phyloP scores from a whole-genome alignment of 805 yeast species.

The Candida namnaoensis region DNA sequence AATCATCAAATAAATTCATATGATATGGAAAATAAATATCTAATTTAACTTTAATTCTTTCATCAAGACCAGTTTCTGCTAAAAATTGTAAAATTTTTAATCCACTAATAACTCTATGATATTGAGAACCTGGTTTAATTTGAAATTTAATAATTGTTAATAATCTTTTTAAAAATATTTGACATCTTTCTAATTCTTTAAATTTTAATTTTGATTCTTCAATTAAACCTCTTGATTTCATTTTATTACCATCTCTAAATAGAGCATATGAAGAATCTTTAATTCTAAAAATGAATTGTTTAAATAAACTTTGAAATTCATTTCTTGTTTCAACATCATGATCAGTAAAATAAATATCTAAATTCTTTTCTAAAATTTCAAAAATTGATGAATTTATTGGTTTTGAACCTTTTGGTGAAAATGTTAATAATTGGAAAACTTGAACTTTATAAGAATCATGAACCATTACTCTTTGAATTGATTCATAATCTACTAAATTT shows the following conservation, averaged over 20 bases:
- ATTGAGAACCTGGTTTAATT: conserved; percentile 48
- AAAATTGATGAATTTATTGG: conserved; percentile 40
- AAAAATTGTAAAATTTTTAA: conserved; percentile 36
- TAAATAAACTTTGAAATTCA: conserved; percentile 51
- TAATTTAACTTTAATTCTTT: conserved; percentile 29
- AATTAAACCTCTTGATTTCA: conserved; percentile 28
- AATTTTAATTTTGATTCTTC: conserved; percentile 25
- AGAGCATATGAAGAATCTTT: conserved; percentile 61
- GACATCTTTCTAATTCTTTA: conserved; percentile 21
- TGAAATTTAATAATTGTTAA: conserved; percentile 26
- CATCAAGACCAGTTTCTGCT: conserved; percentile 49
- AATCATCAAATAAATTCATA: conserved; percentile 29
- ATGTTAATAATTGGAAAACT: conserved; percentile 52
- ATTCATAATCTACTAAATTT: conserved; percentile 22
- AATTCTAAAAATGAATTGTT: conserved; percentile 54
- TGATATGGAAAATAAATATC: conserved; percentile 41
- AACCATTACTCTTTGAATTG: conserved; percentile 32
- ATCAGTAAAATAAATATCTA: conserved; percentile 53
- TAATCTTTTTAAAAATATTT: conserved; percentile 33
- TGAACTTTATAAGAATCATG: conserved; percentile 37
- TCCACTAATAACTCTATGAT: conserved; percentile 42
- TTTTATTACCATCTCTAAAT: conserved; percentile 39
- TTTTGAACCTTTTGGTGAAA: conserved; percentile 52
- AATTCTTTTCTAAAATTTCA: conserved; percentile 30
- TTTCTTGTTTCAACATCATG: conserved; percentile 61